Percentiles rank a stretch among this genome's conserved stretches.
These are phyloP conservation scores for Crithidia brevicula DNA, from an alignment of 208 protist species.

Conservation along the genomic window DNA sequence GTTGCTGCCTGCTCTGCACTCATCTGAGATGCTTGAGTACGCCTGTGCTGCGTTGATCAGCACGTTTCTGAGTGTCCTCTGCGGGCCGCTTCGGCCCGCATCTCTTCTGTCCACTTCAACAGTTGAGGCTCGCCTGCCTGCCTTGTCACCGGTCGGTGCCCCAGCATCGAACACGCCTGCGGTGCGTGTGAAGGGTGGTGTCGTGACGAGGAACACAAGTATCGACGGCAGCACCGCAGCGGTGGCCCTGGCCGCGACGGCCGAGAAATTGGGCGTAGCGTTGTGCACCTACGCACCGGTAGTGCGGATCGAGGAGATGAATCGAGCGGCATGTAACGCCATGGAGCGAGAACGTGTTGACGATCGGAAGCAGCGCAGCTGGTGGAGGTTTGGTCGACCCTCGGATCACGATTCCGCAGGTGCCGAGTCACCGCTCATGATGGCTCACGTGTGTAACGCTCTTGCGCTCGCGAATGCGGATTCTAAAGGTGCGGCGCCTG, in stretches of 20 bases:
- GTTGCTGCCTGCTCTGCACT: conserved; percentile 64
- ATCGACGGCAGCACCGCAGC: conserved; percentile 48
- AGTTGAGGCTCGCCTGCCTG: conserved; percentile 33
- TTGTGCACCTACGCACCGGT: conserved; percentile 67
- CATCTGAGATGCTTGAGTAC: conserved; percentile 68
- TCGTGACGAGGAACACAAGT: conserved; percentile 48
- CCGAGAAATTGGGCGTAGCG: conserved; percentile 69
- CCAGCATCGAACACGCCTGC: neutral
- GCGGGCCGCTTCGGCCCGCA: conserved; percentile 42
- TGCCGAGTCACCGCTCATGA: neutral
- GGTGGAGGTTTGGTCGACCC: neutral
- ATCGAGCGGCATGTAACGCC: neutral
- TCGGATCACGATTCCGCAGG: too few relatives aligned
- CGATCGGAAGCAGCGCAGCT: neutral
- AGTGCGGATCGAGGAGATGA: conserved; percentile 23
- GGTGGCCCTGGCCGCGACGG: conserved; percentile 65
- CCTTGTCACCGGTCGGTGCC: conserved; percentile 6
- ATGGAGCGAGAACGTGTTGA: neutral
- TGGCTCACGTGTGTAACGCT: conserved; percentile 14
- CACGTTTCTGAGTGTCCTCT: conserved; percentile 58
- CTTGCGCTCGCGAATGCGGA: neutral
- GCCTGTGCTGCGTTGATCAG: conserved; percentile 41
- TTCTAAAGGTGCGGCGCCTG: too few relatives aligned
- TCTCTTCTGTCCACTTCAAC: conserved; percentile 18
- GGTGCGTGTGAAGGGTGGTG: conserved; percentile 32